Percentiles rank a stretch among this genome's conserved stretches.
Evolutionary conservation across 2,329 filamentous ascomycete species (phyloP).

Genomic region (Dothidotthia symphoricarpi): DNA sequence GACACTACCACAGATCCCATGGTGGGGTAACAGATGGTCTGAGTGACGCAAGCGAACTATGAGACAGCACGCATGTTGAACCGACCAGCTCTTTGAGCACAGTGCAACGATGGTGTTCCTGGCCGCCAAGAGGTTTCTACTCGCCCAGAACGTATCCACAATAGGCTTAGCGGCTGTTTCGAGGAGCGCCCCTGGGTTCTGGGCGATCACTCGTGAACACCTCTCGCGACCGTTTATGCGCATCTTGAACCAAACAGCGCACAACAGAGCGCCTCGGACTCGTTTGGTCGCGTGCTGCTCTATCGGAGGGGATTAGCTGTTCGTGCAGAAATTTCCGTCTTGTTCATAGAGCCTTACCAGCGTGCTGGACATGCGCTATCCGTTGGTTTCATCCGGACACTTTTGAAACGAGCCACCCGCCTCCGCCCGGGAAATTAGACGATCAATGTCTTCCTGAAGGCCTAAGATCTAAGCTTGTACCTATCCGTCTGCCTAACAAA

Average conservation of each 20-base stretch:
- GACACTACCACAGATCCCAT: constrained; percentile 17
- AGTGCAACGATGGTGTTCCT: neutral
- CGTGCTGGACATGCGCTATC: too few relatives aligned
- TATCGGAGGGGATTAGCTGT: too few relatives aligned
- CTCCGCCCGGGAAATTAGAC: constrained; percentile 42
- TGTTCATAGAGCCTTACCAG: constrained; percentile 28
- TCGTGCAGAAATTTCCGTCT: constrained; percentile 20
- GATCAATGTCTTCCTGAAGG: constrained; percentile 43
- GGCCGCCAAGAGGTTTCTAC: too few relatives aligned
- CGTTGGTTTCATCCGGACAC: constrained; percentile 28
- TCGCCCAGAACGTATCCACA: constrained; percentile 18
- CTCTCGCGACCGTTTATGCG: constrained; percentile 3
- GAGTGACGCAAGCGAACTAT: constrained; percentile 12
- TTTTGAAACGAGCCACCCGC: constrained; percentile 40
- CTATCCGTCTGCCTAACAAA: constrained; percentile 34
- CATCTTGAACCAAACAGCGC: neutral
- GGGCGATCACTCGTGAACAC: constrained; percentile 26
- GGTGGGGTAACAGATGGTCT: constrained; percentile 12
- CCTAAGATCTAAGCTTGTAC: constrained; percentile 35
- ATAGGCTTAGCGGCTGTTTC: neutral
- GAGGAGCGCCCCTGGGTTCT: too few relatives aligned
- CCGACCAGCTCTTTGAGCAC: constrained; percentile 21
- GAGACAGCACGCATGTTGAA: constrained; percentile 23
- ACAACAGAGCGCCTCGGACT: neutral
- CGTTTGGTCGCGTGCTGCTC: constrained; percentile 9